Evolutionary conservation across 805 yeast genomes (phyloP), one percentile per base, ranked within the genome.

Genomic region (Myxozyma mucilagina): DNA sequence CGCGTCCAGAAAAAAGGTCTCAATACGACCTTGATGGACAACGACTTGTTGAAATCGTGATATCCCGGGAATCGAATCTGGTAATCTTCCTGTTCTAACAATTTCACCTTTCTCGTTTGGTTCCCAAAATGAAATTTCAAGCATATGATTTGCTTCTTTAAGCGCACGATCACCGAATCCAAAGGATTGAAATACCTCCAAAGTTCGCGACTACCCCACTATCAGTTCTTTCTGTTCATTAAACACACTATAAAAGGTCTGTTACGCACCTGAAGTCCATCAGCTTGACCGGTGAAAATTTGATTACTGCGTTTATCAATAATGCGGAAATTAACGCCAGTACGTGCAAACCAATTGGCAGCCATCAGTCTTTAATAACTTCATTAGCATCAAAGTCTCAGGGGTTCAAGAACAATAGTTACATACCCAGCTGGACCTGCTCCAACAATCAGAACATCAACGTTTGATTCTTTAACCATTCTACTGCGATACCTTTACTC

Each of bases 361-460:
- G 71, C 65, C 77, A 74, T 74, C 39, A 71, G 68, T 13, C 78
- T 53, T 14, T 20, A 2, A n/a, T 20, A 6, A 35, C n/a, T 35
- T 13, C n/a, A 20, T 41, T 20, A 41, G 44, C 44, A 14, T 14
- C 16, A 9, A 14, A 9, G 9, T 35, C 39, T 35, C 9, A 9
- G 39, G 39, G 9, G 39, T 9, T 35, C 9, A 9, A 13, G 39
- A 4, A 31, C 4, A 16, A 38, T 8, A 38, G 24, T n/a, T 13
- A 8, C 38, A 13, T 11, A 52, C 49, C 48, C 76, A 13, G 77
- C 73, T 14, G 77, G 77, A 16, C 77, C 77, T 31, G 77, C 77
- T 11, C 77, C 77, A 24, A 74, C 67, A 20, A 74, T 72, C 18
- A 74, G 64, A 2, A 74, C 76, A 57, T 74, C 76, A 20, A 54